Evolutionary conservation across 2,329 filamentous ascomycete species (phyloP), one percentile per base, ranked within the genome.

Genomic region (Colletotrichum euphorbiae): DNA sequence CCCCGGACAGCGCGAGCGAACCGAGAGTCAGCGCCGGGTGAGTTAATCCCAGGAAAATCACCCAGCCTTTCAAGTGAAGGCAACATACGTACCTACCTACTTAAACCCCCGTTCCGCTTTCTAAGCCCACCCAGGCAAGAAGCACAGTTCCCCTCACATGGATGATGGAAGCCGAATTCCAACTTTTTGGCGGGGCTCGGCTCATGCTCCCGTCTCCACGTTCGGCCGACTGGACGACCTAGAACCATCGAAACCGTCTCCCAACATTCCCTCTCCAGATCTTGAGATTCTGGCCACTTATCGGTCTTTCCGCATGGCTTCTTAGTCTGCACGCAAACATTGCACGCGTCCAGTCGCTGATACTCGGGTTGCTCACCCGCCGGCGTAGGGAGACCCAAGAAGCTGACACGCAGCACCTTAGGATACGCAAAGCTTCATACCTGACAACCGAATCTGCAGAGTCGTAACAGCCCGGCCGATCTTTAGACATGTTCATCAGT

Each of bases 141-240:
- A 51, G 43, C 58, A 59, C 31, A 21, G 21, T 54, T 40, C 52
- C 19, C 64, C 46, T 63, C 59, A 17, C 43, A 64, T 46, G n/a
- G 33, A 59, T 54, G 24, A 64, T 46, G n/a, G 33, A 59, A 59
- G 24, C 62, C 46, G 31, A 65, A 48, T 58, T 54, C 65, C 38
- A 59, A 64, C 52, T 15, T 68, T 59, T 68, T 21, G 19, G 61
- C 24, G 54, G 61, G 65, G 46, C 45, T 31, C 7, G 65, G 46
- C 45, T 31, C 7, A 15, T n/a, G 17, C 11, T 54, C 45, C 21
- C n/a, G 5, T 38, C 56, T 51, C 42, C 63, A 51, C 52, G 46
- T 50, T 56, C 36, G 33, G 61, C 48, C n/a, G 57, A 55, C n/a
- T n/a, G n/a, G n/a, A n/a, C 48, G 42, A 40, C 36, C 36, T 43